Evolutionary conservation across 768 basidiomycete genomes (phyloP), one percentile per base, ranked within the genome.

Genomic region (Leccinum incarnatum): DNA sequence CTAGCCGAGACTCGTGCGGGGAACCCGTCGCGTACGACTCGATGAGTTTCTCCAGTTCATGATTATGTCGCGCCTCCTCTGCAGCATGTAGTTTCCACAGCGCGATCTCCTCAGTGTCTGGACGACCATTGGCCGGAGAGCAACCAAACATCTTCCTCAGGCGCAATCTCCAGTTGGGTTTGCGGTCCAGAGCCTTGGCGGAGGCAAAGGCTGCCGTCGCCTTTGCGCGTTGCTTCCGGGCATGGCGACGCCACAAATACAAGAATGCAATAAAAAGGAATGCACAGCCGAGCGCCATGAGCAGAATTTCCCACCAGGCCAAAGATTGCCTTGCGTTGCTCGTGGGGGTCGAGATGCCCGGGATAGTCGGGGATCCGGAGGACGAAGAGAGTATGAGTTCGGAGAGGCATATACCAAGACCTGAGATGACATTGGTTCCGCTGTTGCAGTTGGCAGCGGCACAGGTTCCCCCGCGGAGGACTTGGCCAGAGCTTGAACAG

Each of bases 291-390:
- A 92, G 81, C 0, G 86, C 78, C 88, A 93, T 93, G 56, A 93
- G 81, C 56, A 93, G 76, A 63, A 93, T 91, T 75, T 93, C 79
- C 90, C 91, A 93, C 91, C 91, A 93, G 59, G 76, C 75, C 9
- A 92, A 75, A 23, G 77, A 64, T 27, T 75, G 77, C 21, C 67
- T 70, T 19, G 57, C 66, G 17, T 64, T 72, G 53, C 55, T 60
- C 2, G 79, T 80, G 0, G 88, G 87, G n/a, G 79, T 74, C 46
- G 79, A 69, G 58, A 87, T 71, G 27, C 88, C 87, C 2, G 85
- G 79, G 59, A 87, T 73, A 12, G 81, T 72, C 5, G 69, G 62
- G 7, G 76, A 66, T 37, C 72, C 71, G n/a, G 75, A 67, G 45
- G 79, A 77, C 4, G 81, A 78, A 11, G 79, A 70, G 4, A 86